phyloP scores from a whole-genome alignment of 1,284 basidiomycete genomes.

The Ceratobasidium papillatum region DNA sequence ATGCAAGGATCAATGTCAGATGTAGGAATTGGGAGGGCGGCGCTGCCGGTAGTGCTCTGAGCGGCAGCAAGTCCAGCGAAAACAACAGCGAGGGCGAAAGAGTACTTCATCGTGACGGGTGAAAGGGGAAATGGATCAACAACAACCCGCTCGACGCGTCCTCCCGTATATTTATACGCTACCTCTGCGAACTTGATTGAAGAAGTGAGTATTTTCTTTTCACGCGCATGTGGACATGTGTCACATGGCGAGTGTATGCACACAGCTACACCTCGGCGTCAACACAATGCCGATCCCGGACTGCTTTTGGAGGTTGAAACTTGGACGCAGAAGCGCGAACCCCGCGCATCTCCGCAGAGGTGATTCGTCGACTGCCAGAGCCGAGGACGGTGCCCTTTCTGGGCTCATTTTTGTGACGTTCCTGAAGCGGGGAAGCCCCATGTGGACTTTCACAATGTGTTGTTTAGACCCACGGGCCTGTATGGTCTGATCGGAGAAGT shows the following conservation, averaged over 20 bases:
- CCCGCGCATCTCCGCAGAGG: background rate
- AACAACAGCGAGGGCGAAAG: background rate
- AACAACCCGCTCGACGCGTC: background rate
- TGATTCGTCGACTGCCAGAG: background rate
- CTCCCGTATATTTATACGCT: background rate
- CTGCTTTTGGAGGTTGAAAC: background rate
- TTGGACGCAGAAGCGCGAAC: background rate
- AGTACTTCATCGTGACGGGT: slow-evolving; percentile 22
- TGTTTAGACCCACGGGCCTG: background rate
- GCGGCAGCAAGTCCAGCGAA: slow-evolving; percentile 30
- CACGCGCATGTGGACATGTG: background rate
- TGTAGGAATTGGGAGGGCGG: background rate
- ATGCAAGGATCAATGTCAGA: background rate
- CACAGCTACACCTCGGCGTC: background rate
- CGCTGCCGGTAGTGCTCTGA: background rate
- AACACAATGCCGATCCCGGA: background rate
- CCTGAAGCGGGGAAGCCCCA: no score
- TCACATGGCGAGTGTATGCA: background rate
- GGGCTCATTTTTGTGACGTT: background rate
- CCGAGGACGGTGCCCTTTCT: background rate
- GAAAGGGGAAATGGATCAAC: background rate
- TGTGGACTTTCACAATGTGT: background rate
- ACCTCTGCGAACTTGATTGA: no score
- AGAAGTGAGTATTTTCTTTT: background rate
- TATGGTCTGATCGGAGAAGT: background rate